Conservation (phyloP, 2,329 filamentous ascomycete species). For the Leptosphaerulina australis region DNA sequence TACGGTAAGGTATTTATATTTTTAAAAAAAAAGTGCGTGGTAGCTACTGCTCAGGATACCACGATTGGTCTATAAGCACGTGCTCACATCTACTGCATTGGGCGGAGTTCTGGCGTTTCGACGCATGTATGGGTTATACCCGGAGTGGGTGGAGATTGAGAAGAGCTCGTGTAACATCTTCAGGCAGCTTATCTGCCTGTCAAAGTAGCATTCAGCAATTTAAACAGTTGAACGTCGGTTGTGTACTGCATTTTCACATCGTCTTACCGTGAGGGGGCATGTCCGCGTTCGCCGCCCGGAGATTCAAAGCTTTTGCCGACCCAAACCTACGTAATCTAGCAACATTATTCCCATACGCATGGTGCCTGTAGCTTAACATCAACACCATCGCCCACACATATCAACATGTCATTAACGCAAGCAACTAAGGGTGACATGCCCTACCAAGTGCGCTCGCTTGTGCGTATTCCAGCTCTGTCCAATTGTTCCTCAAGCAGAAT, state of each 20-base stretch:
- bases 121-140: slow-evolving; percentile 18
- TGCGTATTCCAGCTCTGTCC: slow-evolving; percentile 30
- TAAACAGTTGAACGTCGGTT: neutral
- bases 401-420: slow-evolving; percentile 45
- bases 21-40: neutral
- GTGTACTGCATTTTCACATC: neutral
- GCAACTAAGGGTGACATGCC: slow-evolving; percentile 46
- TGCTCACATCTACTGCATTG: slow-evolving; percentile 20
- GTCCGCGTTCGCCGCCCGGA: slow-evolving; percentile 33
- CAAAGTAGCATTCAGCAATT: slow-evolving; percentile 5
- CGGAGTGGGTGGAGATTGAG: slow-evolving; percentile 11
- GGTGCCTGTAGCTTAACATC: slow-evolving; percentile 28
- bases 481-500: slow-evolving; percentile 4
- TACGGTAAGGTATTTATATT: slow-evolving; percentile 4
- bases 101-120: slow-evolving; percentile 24
- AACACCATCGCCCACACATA: slow-evolving; percentile 12
- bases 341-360: slow-evolving; percentile 42
- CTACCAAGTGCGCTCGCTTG: slow-evolving; percentile 50
- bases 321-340: slow-evolving; percentile 41
- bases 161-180: slow-evolving; percentile 11
- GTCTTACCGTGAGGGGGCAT: slow-evolving; percentile 3
- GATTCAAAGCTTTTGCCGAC: slow-evolving; percentile 36
- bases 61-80: neutral
- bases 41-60: slow-evolving; percentile 2
- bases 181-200: slow-evolving; percentile 1